These are phyloP conservation scores for Syncephalis plumigaleata DNA, from an alignment of 371 early-diverging fungal species.

Conservation along the genomic window DNA sequence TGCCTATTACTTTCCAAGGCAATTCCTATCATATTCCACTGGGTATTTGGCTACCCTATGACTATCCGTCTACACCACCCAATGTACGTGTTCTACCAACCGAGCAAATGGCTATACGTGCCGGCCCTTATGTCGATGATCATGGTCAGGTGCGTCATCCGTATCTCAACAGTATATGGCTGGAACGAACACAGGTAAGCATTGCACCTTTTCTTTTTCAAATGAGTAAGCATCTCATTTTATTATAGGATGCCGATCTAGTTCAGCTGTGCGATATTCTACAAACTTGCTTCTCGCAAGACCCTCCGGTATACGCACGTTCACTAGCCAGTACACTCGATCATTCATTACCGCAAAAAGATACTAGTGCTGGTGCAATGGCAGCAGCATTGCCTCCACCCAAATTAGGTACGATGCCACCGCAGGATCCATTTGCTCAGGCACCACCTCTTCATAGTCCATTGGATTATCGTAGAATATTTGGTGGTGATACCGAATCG, in stretches of 20 bases:
- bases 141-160: slow-evolving; percentile 72
- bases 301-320: slow-evolving; percentile 60
- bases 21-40: slow-evolving; percentile 86
- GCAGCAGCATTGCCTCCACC: too few species aligned
- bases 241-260: slow-evolving; percentile 38
- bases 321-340: slow-evolving; percentile 18
- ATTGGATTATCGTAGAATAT: too few species aligned
- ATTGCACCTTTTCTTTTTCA: slow-evolving; percentile 5
- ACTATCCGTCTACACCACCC: slow-evolving; percentile 67
- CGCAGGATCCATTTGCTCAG: too few species aligned
- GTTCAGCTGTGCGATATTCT: slow-evolving; percentile 40
- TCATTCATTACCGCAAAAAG: background rate
- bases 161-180: slow-evolving; percentile 42
- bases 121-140: slow-evolving; percentile 66
- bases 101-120: slow-evolving; percentile 62
- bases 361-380: too few species aligned
- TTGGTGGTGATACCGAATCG: too few species aligned
- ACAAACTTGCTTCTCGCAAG: slow-evolving; percentile 50
- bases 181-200: slow-evolving; percentile 16
- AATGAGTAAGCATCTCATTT: background rate
- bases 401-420: too few species aligned
- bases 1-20: slow-evolving; percentile 66
- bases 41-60: slow-evolving; percentile 69
- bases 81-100: slow-evolving; percentile 79
- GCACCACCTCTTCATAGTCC: too few species aligned